These are phyloP conservation scores for Paraphoma sp. DNA, from an alignment of 2,329 filamentous ascomycete species.

Conservation along the genomic window DNA sequence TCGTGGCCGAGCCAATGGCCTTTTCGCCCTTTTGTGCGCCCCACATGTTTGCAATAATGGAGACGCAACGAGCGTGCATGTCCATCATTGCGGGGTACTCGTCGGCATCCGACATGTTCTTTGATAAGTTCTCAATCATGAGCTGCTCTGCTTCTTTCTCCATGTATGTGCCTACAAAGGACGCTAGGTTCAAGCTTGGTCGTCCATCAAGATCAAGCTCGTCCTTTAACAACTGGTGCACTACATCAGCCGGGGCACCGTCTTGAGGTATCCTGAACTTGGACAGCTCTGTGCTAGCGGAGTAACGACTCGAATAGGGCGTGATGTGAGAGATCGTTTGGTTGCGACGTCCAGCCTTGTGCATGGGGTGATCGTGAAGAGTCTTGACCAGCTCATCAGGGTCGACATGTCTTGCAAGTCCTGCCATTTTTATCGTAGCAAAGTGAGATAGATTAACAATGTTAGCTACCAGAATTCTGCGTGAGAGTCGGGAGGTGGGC, in stretches of 20 bases:
- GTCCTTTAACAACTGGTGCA: conserved; percentile 65
- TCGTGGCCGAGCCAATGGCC: conserved; percentile 72
- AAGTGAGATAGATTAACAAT: neutral
- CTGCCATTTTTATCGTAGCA: conserved; percentile 48
- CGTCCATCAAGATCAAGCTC: conserved; percentile 52
- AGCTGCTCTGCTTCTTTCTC: conserved; percentile 69
- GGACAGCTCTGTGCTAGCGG: conserved; percentile 61
- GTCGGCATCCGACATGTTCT: conserved; percentile 74
- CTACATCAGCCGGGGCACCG: conserved; percentile 66
- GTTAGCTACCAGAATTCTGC: neutral
- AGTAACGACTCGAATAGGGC: conserved; percentile 65
- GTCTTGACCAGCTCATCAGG: conserved; percentile 60
- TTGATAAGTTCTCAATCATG: conserved; percentile 71
- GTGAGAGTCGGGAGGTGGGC: neutral
- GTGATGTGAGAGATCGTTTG: conserved; percentile 58
- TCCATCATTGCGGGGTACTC: conserved; percentile 52
- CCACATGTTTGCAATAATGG: conserved; percentile 73
- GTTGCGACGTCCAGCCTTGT: conserved; percentile 49
- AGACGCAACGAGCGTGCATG: conserved; percentile 72
- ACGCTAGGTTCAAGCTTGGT: conserved; percentile 71
- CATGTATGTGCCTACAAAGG: conserved; percentile 76
- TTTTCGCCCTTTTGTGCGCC: conserved; percentile 66
- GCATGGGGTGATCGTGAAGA: conserved; percentile 56
- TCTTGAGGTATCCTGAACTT: conserved; percentile 66
- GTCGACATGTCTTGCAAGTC: conserved; percentile 60